phyloP scores from a whole-genome alignment of 225 moss, liverwort and hornwort species.

The Polytrichum commune region DNA sequence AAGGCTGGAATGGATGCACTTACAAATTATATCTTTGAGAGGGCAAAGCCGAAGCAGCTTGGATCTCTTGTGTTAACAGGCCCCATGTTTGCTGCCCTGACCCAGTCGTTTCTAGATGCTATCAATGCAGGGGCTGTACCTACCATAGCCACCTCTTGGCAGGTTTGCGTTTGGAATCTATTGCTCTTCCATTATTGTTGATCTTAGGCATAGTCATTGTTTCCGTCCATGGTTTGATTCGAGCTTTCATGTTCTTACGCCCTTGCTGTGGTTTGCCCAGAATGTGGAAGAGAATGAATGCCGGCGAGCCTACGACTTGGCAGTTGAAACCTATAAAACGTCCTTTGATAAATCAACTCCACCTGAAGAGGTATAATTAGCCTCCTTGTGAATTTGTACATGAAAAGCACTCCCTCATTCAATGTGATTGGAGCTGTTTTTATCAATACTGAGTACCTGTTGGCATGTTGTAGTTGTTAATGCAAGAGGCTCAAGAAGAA shows the following conservation, averaged over 20 bases:
- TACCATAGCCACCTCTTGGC: constrained; percentile 91
- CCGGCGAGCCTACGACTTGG: constrained; percentile 67
- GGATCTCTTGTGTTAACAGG: constrained; percentile 79
- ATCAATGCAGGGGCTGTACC: constrained; percentile 84
- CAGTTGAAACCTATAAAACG: constrained; percentile 45
- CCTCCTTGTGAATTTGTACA: not conserved
- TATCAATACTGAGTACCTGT: too few relatives aligned
- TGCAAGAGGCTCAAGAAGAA: constrained; percentile 77
- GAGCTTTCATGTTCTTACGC: too few relatives aligned
- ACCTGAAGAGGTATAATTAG: constrained; percentile 62
- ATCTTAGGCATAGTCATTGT: not conserved
- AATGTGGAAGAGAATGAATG: constrained; percentile 88
- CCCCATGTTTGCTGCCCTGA: constrained; percentile 80
- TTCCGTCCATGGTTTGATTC: too few relatives aligned
- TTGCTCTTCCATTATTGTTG: not conserved
- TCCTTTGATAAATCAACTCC: constrained; percentile 56
- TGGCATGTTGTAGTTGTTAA: constrained; percentile 26
- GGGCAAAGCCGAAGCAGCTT: constrained; percentile 77
- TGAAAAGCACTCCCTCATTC: too few relatives aligned
- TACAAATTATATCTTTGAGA: constrained; percentile 65
- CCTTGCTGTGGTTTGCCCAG: constrained; percentile 24
- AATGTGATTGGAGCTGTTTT: too few relatives aligned
- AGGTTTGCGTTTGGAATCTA: constrained; percentile 22
- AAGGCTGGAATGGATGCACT: constrained; percentile 65
- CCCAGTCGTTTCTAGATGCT: constrained; percentile 87